phyloP scores from a whole-genome alignment of 169 alveolate genomes.

The Cryptosporidium parvum region DNA sequence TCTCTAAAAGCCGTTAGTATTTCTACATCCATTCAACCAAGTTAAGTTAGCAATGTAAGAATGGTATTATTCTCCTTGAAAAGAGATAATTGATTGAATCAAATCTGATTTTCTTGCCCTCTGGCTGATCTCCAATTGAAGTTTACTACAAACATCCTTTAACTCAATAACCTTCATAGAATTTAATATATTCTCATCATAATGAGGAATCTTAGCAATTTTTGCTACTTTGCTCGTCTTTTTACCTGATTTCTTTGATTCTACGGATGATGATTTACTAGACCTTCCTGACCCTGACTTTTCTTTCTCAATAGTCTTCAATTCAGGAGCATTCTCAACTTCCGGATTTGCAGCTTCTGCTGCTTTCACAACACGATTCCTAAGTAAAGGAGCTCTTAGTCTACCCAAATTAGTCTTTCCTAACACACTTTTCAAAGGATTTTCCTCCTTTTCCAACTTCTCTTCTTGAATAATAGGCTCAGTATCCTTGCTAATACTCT shows the following conservation, averaged over 20 bases:
- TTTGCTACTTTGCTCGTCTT: slow-evolving; percentile 67
- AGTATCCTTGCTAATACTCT: slow-evolving; percentile 29
- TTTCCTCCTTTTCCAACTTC: not conserved
- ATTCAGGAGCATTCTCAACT: slow-evolving; percentile 14
- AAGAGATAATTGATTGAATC: slow-evolving; percentile 52
- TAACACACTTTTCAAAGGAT: slow-evolving; percentile 43
- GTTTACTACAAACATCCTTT: slow-evolving; percentile 37
- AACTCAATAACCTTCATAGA: slow-evolving; percentile 67
- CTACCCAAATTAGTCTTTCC: slow-evolving; percentile 62
- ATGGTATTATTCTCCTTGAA: slow-evolving; percentile 24
- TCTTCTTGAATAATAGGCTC: not conserved
- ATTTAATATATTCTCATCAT: slow-evolving; percentile 45
- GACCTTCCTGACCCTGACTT: not conserved
- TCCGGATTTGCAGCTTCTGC: slow-evolving; percentile 72
- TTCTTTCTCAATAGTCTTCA: slow-evolving; percentile 33
- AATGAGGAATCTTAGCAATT: slow-evolving; percentile 69
- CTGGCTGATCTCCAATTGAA: slow-evolving; percentile 39
- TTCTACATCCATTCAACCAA: not conserved
- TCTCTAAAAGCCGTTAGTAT: not conserved
- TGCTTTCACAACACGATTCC: slow-evolving; percentile 51
- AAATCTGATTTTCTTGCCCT: slow-evolving; percentile 48
- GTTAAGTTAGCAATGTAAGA: not conserved
- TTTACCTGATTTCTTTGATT: slow-evolving; percentile 40
- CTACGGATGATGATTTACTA: slow-evolving; percentile 2
- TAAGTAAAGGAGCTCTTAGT: slow-evolving; percentile 34